Evolutionary conservation across 306 rosid genomes (phyloP), one percentile per base, ranked within the genome.

Genomic region (Pachyrhizus erosus): DNA sequence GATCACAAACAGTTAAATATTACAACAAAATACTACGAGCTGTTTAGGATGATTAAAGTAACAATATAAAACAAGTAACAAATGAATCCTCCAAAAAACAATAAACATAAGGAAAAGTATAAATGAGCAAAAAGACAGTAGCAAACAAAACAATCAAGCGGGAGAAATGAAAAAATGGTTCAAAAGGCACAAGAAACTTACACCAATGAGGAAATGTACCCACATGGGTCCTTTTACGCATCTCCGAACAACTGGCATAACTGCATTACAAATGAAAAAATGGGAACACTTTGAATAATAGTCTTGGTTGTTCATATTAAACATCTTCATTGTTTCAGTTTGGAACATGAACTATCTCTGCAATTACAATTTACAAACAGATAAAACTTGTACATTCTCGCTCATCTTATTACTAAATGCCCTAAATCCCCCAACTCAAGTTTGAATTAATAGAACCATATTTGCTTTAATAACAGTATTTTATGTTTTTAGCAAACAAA

Each of bases 191-290:
- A 43, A 60, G 82, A 82, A 82, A 75, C 97, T 90, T 91, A 94
- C 97, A 29, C 97, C 98, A 76, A 93, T 43, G 68, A 94, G 89
- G 86, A 93, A 94, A 87, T 94, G 98, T 85, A 94, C 61, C 97
- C 97, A 94, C 97, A 94, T 94, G 5, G 97, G 97, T 70, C 98
- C 98, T 85, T 93, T 94, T 34, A 91, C 82, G 52, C 46, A 65
- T 76, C 89, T 89, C 75, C 66, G 89, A 61, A 94, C 93, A 70
- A 83, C 72, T 40, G 98, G 98, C 97, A 94, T 93, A 85, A 94
- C 98, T 93, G 92, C 88, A 91, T 12, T 39, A 69, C 26, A 51
- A 83, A 67, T 73, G 15, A 67, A 43, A 75, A 82, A 37, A 15
- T 17, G 18, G 21, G 69, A 83, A 33, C 27, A 26, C 26, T 11